A percentile compares a stretch with the other conserved stretches of the same genome.
These are phyloP conservation scores for Trichoderma breve DNA, from an alignment of 2,329 filamentous ascomycete genomes.

Conservation along the genomic window DNA sequence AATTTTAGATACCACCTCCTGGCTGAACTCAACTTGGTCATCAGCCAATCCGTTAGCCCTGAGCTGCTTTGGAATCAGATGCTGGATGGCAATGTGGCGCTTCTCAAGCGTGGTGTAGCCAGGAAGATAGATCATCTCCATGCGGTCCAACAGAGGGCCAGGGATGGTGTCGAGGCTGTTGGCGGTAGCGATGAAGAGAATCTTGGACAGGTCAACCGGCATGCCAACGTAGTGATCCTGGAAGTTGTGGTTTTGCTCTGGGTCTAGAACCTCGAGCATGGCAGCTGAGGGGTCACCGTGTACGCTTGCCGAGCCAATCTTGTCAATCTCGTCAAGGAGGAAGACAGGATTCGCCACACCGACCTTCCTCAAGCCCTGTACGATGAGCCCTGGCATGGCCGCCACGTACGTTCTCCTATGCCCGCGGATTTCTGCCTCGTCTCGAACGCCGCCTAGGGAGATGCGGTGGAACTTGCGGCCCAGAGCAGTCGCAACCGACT, in stretches of 20 bases:
- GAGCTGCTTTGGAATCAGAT: conserved; percentile 96
- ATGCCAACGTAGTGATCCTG: conserved; percentile 96
- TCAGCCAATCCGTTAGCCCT: conserved; percentile 79
- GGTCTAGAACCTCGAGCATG: conserved; percentile 96
- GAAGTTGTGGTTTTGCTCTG: conserved; percentile 94
- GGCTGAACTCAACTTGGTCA: conserved; percentile 72
- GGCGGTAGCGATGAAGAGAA: conserved; percentile 95
- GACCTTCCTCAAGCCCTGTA: conserved; percentile 91
- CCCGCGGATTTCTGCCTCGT: conserved; percentile 94
- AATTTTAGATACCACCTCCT: conserved; percentile 88
- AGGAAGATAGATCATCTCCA: conserved; percentile 92
- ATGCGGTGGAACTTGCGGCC: conserved; percentile 97
- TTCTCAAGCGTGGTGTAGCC: conserved; percentile 98
- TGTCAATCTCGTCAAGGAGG: conserved; percentile 96
- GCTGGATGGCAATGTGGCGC: conserved; percentile 85
- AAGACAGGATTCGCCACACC: conserved; percentile 95
- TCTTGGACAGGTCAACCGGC: conserved; percentile 91
- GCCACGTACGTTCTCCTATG: conserved; percentile 95
- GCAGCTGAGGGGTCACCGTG: conserved; percentile 95
- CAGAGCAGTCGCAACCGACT: conserved; percentile 86
- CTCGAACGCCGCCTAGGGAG: conserved; percentile 89
- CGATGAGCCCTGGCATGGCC: conserved; percentile 95
- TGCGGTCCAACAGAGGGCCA: conserved; percentile 87
- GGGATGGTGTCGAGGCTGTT: conserved; percentile 95
- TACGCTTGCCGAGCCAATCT: conserved; percentile 85